Evolutionary conservation across 225 moss, liverwort and hornwort genomes (phyloP), one percentile per base, ranked within the genome.

Genomic region (Takakia lepidozioides): DNA sequence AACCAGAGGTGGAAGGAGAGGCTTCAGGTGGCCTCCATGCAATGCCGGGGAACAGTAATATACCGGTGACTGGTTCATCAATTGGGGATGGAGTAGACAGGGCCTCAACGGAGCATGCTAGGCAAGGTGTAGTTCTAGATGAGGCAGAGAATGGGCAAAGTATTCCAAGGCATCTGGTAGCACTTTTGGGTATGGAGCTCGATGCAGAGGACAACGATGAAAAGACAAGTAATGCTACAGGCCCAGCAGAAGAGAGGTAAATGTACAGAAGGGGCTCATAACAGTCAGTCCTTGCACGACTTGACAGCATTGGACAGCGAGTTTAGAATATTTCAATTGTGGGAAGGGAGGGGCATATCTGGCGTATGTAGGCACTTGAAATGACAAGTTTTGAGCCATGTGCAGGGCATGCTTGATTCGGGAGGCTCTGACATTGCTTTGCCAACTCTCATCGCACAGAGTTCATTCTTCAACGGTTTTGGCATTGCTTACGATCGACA

Each of bases 171-270:
- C 77, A 65, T 32, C 81, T 98, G 2, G 54, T 98, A 37, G 57
- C 61, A 27, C 75, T 98, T 22, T 49, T 98, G 40, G 70, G 59
- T 43, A 68, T 63, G 52, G 83, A 87, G 67, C 78, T 98, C 22
- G 62, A 81, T 47, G 60, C 67, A 19, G 71, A 76, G 25, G 75
- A 67, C 28, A 57, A 53, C 5, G 90, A 95, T 21, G 69, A 62
- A 46, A 49, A 62, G 22, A 53, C 13, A 35, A 46, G 38, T 38
- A 0, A 19, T 13, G 13, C 18, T 25, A 58, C 52, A 27, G 59
- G 47, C 55, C 44, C 71, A 44, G 75, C 62, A 47, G 83, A 78
- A 56, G 67, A 83, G 60, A 93, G 92, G 92, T 92, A 62, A 19
- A 17, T 10, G 22, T 39, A 1, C n/a, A 21, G 45, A 32, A 32